phyloP scores from a whole-genome alignment of 225 moss, liverwort and hornwort species.

The Marchantia paleacea region DNA sequence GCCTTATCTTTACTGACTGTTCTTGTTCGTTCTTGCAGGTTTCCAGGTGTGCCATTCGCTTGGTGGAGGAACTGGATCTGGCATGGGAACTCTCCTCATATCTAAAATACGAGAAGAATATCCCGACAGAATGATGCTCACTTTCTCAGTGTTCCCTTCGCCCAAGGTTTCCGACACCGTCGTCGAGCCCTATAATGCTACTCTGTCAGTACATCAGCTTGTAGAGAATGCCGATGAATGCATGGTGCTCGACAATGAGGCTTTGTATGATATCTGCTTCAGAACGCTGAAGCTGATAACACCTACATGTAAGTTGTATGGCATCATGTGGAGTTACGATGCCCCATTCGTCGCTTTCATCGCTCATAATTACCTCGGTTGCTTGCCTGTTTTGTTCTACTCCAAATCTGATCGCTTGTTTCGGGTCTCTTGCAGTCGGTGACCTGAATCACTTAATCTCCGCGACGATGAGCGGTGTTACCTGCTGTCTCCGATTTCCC shows the following conservation, averaged over 20 bases:
- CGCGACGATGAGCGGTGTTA: constrained; percentile 50
- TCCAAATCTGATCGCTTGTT: not conserved
- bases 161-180: constrained; percentile 49
- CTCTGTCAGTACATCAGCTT: constrained; percentile 44
- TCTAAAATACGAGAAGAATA: constrained; percentile 52
- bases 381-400: no score
- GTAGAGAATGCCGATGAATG: constrained; percentile 49
- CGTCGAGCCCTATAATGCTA: constrained; percentile 46
- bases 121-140: constrained; percentile 48
- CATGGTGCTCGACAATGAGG: constrained; percentile 47
- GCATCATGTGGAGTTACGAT: not conserved
- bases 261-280: constrained; percentile 48
- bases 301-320: constrained; percentile 31
- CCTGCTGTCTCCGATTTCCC: constrained; percentile 44
- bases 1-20: not conserved
- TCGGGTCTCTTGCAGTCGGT: constrained; percentile 30
- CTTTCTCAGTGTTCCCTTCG: constrained; percentile 46
- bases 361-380: not conserved
- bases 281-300: constrained; percentile 44
- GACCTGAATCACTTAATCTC: constrained; percentile 48
- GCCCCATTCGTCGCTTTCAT: not conserved
- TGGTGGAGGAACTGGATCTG: constrained; percentile 49
- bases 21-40: constrained; percentile 13
- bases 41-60: constrained; percentile 53
- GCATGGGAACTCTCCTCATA: constrained; percentile 47